Conservation (phyloP, 2,329 filamentous ascomycete genomes). For the Aspergillus sp. region DNA sequence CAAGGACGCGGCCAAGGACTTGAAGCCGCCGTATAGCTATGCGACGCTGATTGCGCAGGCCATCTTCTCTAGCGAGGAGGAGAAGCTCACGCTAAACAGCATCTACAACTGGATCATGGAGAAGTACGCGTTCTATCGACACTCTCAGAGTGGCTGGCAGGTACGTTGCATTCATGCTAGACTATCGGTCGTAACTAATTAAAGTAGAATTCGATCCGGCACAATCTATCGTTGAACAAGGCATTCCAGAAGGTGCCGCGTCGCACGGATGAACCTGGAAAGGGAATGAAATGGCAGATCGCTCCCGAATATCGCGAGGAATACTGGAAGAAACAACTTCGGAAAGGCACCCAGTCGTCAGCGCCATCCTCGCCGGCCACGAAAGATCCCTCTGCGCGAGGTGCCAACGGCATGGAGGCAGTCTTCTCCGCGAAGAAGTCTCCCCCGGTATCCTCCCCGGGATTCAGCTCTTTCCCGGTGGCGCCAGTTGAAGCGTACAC, state of each 20-base stretch:
- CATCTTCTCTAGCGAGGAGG: conserved; percentile 80
- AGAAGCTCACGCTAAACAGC: conserved; percentile 84
- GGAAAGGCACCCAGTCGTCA: conserved; percentile 44
- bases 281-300: conserved; percentile 99
- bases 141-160: conserved; percentile 88
- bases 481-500: conserved; percentile 47
- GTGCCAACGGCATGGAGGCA: conserved; percentile 38
- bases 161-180: conserved; percentile 48
- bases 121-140: conserved; percentile 89
- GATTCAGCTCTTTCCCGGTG: conserved; percentile 42
- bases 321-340: conserved; percentile 68
- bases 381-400: conserved; percentile 41
- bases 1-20: conserved; percentile 77
- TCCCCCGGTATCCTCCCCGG: conserved; percentile 39
- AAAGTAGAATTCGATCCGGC: conserved; percentile 85
- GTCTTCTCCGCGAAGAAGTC: conserved; percentile 42
- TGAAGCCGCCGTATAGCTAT: conserved; percentile 96
- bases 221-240: conserved; percentile 94
- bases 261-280: conserved; percentile 90
- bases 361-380: conserved; percentile 48
- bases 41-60: conserved; percentile 96
- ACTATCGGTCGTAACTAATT: neutral
- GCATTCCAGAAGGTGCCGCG: conserved; percentile 91
- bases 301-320: conserved; percentile 80
- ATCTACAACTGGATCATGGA: conserved; percentile 93